Conservation (phyloP, 2,329 filamentous ascomycete genomes). For the Phaeomoniella chlamydospora region DNA sequence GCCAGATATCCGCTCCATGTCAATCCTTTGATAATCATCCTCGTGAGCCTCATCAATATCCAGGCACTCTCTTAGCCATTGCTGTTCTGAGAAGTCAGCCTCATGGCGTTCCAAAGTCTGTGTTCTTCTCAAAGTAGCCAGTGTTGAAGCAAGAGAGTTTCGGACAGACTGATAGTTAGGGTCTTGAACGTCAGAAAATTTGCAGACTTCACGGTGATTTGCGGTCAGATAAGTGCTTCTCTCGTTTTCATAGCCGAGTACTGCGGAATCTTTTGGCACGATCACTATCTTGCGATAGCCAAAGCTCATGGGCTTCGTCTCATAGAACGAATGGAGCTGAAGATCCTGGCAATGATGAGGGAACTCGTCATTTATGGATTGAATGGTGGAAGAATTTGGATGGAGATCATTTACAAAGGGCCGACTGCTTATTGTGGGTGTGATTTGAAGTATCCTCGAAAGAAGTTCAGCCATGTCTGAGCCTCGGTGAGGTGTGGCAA, state of each 20-base stretch:
- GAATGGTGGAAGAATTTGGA: constrained; percentile 18
- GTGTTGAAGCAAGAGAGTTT: constrained; percentile 7
- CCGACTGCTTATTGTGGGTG: constrained; percentile 15
- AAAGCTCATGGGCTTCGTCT: constrained; percentile 19
- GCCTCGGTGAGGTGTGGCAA: constrained; percentile 16
- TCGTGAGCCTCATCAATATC: constrained; percentile 7
- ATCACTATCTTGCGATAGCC: constrained; percentile 11
- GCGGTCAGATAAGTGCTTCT: constrained; percentile 21
- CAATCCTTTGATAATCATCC: constrained; percentile 7
- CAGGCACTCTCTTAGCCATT: constrained; percentile 6
- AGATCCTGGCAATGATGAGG: constrained; percentile 22
- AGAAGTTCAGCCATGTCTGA: constrained; percentile 11
- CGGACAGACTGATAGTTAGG: constrained; percentile 19
- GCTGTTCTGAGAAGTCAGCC: constrained; percentile 3
- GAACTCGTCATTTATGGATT: constrained; percentile 31
- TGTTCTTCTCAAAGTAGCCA: constrained; percentile 1
- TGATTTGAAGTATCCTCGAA: constrained; percentile 16
- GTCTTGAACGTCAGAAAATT: constrained; percentile 21
- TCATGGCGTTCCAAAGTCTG: constrained; percentile 4
- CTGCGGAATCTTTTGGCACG: constrained; percentile 25
- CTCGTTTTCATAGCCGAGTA: constrained; percentile 28
- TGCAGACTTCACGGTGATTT: constrained; percentile 28
- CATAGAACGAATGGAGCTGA: constrained; percentile 31
- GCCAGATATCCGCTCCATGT: constrained; percentile 6
- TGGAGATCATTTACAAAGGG: constrained; percentile 24